Base-by-base conservation (phyloP, 2,329 filamentous ascomycete genomes). In the Pseudogymnoascus sp. region DNA sequence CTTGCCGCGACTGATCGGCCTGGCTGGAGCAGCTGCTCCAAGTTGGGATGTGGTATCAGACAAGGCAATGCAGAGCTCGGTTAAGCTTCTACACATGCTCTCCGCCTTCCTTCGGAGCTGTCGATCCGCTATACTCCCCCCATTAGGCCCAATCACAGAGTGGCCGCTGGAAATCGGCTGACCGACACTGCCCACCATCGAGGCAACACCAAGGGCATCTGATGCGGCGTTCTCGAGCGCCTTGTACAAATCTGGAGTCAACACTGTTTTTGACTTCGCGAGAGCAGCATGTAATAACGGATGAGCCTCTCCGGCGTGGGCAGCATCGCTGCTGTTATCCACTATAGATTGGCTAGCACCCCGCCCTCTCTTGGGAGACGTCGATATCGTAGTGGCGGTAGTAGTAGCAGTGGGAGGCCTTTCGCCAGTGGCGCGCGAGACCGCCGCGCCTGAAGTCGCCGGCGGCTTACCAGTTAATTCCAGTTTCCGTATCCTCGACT, bases 351-450 rank as follows among this genome's bases (percentile, higher is more conserved):
- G 68, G 54, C 71, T 75, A 62, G 77, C 82, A 7, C 77, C 75
- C 63, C 84, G 83, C 17, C 79, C 79, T 68, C 89, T 85, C 71
- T 92, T 93, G 0, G 94, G 94, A 0, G 93, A 97, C 1, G 87
- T 89, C 5, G 92, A 97, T 68, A 96, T 83, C 1, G 92, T 96
- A 0, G 94, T 97, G 5, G 90, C 86, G 11, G 90, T 92, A 0
- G 94, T 97, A 7, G 90, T 93, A 47, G 94, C 94, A 5, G 94
- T 97, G 13, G 88, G 84, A 4, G 94, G 94, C 63, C 94, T 83
- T 63, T 97, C 93, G 36, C 87, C 87, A 9, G 71, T 69, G 4
- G 67, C 70, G 26, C 69, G 65, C 4, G 87, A 87, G 71, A 92
- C 87, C 1, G 90, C 89, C 2, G 90, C 90, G 36, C 87, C 89